Percentiles rank a stretch among this genome's conserved stretches.
These are phyloP conservation scores for Penicillium desertorum DNA, from an alignment of 495 filamentous ascomycete species.

Conservation along the genomic window DNA sequence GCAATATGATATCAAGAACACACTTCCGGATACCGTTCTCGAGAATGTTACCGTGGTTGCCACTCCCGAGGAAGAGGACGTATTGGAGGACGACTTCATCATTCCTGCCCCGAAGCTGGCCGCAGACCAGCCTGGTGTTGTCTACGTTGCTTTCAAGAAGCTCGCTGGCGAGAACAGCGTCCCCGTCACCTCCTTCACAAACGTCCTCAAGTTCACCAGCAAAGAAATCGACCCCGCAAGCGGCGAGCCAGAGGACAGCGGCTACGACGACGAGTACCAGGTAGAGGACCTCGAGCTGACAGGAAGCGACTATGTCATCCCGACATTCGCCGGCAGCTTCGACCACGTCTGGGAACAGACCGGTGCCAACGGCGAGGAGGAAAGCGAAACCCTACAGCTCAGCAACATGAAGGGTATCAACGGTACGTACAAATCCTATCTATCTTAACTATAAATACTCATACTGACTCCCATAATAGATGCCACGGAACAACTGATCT, in stretches of 20 bases:
- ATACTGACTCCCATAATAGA: slow-evolving; percentile 60
- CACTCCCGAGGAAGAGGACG: slow-evolving; percentile 79
- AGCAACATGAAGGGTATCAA: slow-evolving; percentile 87
- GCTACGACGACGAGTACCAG: slow-evolving; percentile 97
- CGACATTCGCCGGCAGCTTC: slow-evolving; percentile 91
- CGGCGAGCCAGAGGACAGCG: slow-evolving; percentile 83
- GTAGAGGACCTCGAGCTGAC: slow-evolving; percentile 90
- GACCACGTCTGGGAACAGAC: slow-evolving; percentile 97
- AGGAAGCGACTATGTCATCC: slow-evolving; percentile 91
- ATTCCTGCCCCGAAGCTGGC: slow-evolving; percentile 79
- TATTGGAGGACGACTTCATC: slow-evolving; percentile 85
- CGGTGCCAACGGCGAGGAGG: slow-evolving; percentile 81
- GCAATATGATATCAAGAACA: slow-evolving; percentile 98
- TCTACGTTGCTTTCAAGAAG: slow-evolving; percentile 94
- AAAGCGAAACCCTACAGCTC: slow-evolving; percentile 87
- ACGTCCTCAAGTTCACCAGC: slow-evolving; percentile 92
- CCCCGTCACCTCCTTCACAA: slow-evolving; percentile 78
- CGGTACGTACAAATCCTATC: slow-evolving; percentile 56
- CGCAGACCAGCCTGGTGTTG: slow-evolving; percentile 81
- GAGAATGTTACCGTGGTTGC: slow-evolving; percentile 87
- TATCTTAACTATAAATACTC: slow-evolving; percentile 28
- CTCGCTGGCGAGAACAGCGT: slow-evolving; percentile 65
- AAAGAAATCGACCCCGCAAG: slow-evolving; percentile 98
- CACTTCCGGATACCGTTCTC: slow-evolving; percentile 82
- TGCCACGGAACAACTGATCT: slow-evolving; percentile 87